Conservation (phyloP, 2,329 filamentous ascomycete genomes). For the Colletotrichum chlorophyti region DNA sequence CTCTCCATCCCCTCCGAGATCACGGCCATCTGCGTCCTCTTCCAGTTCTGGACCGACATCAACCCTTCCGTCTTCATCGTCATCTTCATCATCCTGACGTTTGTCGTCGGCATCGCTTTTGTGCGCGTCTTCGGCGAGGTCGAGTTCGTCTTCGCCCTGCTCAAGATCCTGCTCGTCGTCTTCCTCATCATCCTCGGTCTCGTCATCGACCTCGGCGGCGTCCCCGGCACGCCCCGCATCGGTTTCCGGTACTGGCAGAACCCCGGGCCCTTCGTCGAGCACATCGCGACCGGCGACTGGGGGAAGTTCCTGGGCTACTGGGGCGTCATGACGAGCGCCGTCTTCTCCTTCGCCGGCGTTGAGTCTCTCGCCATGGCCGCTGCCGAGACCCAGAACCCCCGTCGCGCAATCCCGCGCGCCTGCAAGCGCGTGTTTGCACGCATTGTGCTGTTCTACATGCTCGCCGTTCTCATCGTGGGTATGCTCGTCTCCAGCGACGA, state of each 20-base stretch:
- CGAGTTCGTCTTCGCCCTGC: slow-evolving; percentile 62
- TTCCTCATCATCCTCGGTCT: slow-evolving; percentile 71
- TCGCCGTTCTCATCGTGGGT: slow-evolving; percentile 58
- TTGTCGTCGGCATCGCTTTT: slow-evolving; percentile 29
- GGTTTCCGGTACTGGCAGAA: slow-evolving; percentile 31
- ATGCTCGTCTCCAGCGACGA: slow-evolving; percentile 61
- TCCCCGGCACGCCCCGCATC: slow-evolving; percentile 32
- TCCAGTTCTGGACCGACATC: slow-evolving; percentile 34
- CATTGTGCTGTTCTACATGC: slow-evolving; percentile 51
- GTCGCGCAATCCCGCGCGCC: slow-evolving; percentile 44
- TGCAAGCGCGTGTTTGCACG: slow-evolving; percentile 36
- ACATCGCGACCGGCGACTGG: slow-evolving; percentile 49
- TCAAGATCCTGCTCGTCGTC: slow-evolving; percentile 61
- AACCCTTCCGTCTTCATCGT: slow-evolving; percentile 32
- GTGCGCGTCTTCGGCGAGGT: slow-evolving; percentile 56
- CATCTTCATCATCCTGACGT: slow-evolving; percentile 31
- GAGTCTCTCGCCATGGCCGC: slow-evolving; percentile 34
- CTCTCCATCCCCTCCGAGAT: slow-evolving; percentile 47
- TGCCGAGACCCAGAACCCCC: slow-evolving; percentile 47
- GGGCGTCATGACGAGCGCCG: slow-evolving; percentile 33
- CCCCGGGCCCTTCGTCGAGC: slow-evolving; percentile 64
- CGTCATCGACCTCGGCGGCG: slow-evolving; percentile 37
- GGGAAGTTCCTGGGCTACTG: slow-evolving; percentile 40
- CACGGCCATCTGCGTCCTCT: slow-evolving; percentile 32
- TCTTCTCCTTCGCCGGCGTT: slow-evolving; percentile 35